Conservation (phyloP, 1,139 yeast species). For the Debaryomyces sp. region DNA sequence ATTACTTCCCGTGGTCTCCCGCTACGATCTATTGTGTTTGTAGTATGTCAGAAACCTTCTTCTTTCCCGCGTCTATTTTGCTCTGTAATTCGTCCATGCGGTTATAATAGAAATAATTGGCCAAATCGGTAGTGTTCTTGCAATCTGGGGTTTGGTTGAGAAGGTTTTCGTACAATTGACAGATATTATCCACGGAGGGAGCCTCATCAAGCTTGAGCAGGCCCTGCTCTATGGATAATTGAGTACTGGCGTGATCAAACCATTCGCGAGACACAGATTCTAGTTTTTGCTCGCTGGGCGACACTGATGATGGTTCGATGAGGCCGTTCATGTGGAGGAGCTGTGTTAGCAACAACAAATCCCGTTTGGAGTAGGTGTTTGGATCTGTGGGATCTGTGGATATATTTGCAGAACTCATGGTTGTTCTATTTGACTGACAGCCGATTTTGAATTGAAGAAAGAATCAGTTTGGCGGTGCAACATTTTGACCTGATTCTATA, state of each 20-base stretch:
- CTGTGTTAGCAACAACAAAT: slow-evolving; percentile 21
- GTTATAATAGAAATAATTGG: slow-evolving; percentile 20
- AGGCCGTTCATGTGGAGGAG: slow-evolving; percentile 21
- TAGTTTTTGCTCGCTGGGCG: slow-evolving; percentile 9
- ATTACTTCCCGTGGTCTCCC: too few relatives aligned
- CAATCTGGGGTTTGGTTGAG: slow-evolving; percentile 15
- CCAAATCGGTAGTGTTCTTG: slow-evolving; percentile 22
- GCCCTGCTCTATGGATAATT: slow-evolving; percentile 13
- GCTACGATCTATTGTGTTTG: background rate
- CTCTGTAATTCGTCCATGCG: slow-evolving; percentile 20
- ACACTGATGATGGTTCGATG: slow-evolving; percentile 14
- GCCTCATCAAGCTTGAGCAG: slow-evolving; percentile 9
- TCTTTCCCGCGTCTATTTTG: slow-evolving; percentile 14
- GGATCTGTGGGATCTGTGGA: slow-evolving; percentile 12
- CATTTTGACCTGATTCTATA: background rate
- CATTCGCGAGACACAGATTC: slow-evolving; percentile 16
- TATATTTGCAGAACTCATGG: background rate
- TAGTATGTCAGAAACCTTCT: slow-evolving; percentile 12
- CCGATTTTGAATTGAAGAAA: background rate
- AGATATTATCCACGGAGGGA: slow-evolving; percentile 16
- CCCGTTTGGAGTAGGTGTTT: slow-evolving; percentile 17
- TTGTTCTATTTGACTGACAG: background rate
- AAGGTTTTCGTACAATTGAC: slow-evolving; percentile 18
- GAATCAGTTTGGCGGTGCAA: background rate
- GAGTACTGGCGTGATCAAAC: slow-evolving; percentile 19